Evolutionary conservation across 495 filamentous ascomycete species (phyloP), one percentile per base, ranked within the genome.

Genomic region (Annulohypoxylon nitens): DNA sequence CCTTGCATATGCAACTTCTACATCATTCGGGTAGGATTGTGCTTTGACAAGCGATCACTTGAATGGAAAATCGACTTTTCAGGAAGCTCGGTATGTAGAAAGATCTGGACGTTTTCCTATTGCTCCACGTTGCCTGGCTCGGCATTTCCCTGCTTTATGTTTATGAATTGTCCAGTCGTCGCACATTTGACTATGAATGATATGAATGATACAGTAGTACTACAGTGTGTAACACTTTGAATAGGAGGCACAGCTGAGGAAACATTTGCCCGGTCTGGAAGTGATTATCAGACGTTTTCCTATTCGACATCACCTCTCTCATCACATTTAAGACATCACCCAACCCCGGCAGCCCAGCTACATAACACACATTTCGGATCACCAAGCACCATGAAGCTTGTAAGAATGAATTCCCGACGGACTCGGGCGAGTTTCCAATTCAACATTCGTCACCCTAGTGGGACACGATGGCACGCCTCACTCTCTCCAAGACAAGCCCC

Each of bases 1-100:
- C 72, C 72, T 75, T 75, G 72, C 72, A 75, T 75, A 75, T 75
- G 72, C 67, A 64, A 54, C 64, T 54, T 58, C 25, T 30, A 64
- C 55, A 62, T 59, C 59, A 66, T 57, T 61, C 41, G 57, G 61
- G 66, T 57, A 69, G 59, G 67, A 70, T 61, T 63, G 63, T 64
- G 60, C 63, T 68, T 70, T 37, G 61, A 64, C 61, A 41, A 39
- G 37, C 48, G 70, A 41, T 61, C 45, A 59, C 16, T 67, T 53
- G 39, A 65, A 50, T 66, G 48, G 41, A 59, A 61, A 61, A 71
- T 47, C 63, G 16, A 58, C 47, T 45, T 57, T 67, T 62, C 50
- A 45, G 41, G 47, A 71, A 66, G 61, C 61, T 61, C 58, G 43
- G 53, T 64, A 64, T 60, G 53, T 69, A 64, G 64, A 65, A 69